These are phyloP conservation scores for Yamadazyma olivae DNA, from an alignment of 805 yeast species.

Conservation along the genomic window DNA sequence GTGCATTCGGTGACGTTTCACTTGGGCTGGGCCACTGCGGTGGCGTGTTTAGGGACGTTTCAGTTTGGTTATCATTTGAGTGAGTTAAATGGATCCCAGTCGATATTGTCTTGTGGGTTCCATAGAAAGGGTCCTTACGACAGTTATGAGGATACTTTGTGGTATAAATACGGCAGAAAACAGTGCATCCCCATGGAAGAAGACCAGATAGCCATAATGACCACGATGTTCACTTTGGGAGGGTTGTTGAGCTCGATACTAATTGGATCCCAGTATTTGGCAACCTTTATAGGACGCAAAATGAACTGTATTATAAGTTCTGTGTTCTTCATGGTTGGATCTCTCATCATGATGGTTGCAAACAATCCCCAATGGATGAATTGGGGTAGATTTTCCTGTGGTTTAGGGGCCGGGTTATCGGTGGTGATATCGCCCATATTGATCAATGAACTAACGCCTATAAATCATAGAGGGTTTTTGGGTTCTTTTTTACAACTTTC, in stretches of 20 bases:
- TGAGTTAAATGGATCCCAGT: slow-evolving; percentile 34
- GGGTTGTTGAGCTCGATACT: slow-evolving; percentile 31
- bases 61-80: slow-evolving; percentile 41
- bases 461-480: slow-evolving; percentile 38
- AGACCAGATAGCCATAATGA: slow-evolving; percentile 20
- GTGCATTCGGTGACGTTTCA: slow-evolving; percentile 24
- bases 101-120: slow-evolving; percentile 23
- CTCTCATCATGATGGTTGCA: slow-evolving; percentile 24
- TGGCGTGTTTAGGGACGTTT: slow-evolving; percentile 32
- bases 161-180: slow-evolving; percentile 19
- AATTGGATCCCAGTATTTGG: slow-evolving; percentile 25
- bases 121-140: slow-evolving; percentile 17
- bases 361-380: slow-evolving; percentile 17
- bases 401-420: slow-evolving; percentile 38
- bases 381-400: slow-evolving; percentile 32
- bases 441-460: slow-evolving; percentile 38
- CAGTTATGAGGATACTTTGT: slow-evolving; percentile 22
- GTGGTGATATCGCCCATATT: slow-evolving; percentile 40
- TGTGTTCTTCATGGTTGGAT: slow-evolving; percentile 23
- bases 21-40: slow-evolving; percentile 34
- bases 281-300: slow-evolving; percentile 23
- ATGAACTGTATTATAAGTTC: slow-evolving; percentile 19
- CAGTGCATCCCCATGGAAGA: slow-evolving; percentile 30
- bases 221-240: slow-evolving; percentile 35
- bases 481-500: slow-evolving; percentile 39